Evolutionary conservation across 768 basidiomycete species (phyloP).

Genomic region (Paxillus rubicundulus): DNA sequence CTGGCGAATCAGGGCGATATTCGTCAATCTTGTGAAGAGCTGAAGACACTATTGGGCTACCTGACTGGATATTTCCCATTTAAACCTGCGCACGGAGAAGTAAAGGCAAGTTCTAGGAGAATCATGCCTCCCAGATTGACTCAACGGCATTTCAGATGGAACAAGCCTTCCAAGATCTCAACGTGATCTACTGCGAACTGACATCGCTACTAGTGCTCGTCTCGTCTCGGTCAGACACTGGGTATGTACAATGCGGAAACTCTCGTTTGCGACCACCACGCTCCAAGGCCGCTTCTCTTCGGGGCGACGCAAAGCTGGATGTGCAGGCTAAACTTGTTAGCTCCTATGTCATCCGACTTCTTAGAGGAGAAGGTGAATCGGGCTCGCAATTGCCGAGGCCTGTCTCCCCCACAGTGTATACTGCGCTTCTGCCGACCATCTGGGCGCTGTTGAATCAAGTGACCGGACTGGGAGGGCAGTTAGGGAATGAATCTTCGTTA

Average conservation of each 20-base stretch:
- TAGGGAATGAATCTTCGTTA: conserved; percentile 13
- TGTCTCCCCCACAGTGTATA: conserved; percentile 58
- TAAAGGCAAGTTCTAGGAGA: conserved; percentile 41
- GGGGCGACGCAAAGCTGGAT: conserved; percentile 21
- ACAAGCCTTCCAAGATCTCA: conserved; percentile 66
- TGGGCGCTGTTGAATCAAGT: conserved; percentile 68
- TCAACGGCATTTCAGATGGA: conserved; percentile 47
- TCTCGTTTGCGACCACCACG: conserved; percentile 5
- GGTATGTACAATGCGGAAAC: conserved; percentile 6
- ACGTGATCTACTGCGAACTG: conserved; percentile 76
- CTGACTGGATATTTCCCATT: conserved; percentile 89
- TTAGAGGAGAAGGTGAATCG: conserved; percentile 48
- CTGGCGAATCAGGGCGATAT: conserved; percentile 23
- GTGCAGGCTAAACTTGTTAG: conserved; percentile 52
- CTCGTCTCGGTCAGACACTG: conserved; percentile 14
- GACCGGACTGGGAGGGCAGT: conserved; percentile 19
- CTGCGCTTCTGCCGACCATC: conserved; percentile 68
- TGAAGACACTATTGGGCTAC: conserved; percentile 62
- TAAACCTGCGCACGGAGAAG: conserved; percentile 48
- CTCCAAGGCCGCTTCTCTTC: conserved; percentile 16
- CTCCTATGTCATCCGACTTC: conserved; percentile 57
- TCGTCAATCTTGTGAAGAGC: conserved; percentile 40
- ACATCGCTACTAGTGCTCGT: conserved; percentile 58
- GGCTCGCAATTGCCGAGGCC: conserved; percentile 45
- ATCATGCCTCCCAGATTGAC: not conserved